These are phyloP conservation scores for Naganishia sp. DNA, from an alignment of 1,284 basidiomycete species.

Conservation along the genomic window DNA sequence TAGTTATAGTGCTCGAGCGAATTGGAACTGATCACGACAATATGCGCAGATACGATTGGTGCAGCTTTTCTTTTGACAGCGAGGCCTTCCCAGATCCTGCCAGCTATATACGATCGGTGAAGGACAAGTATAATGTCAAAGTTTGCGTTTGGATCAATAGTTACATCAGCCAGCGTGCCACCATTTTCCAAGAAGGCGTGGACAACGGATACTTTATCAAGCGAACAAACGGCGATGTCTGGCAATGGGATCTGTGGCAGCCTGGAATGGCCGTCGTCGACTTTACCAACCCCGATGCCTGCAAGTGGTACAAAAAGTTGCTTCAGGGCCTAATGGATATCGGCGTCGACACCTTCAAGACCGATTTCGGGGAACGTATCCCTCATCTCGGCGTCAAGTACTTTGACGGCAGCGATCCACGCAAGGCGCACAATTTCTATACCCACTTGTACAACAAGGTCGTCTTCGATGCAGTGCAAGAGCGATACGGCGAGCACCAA, in stretches of 20 bases:
- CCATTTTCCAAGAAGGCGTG: constrained; percentile 68
- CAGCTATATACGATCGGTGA: constrained; percentile 67
- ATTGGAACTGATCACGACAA: constrained; percentile 51
- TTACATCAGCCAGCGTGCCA: constrained; percentile 61
- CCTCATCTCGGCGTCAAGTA: constrained; percentile 65
- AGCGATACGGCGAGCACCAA: constrained; percentile 64
- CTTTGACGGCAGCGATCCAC: constrained; percentile 68
- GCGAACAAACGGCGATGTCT: constrained; percentile 66
- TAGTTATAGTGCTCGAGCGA: neutral
- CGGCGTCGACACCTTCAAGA: constrained; percentile 65
- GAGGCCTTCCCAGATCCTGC: constrained; percentile 72
- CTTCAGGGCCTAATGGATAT: constrained; percentile 65
- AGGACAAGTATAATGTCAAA: constrained; percentile 65
- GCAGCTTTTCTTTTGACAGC: constrained; percentile 73
- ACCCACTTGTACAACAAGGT: constrained; percentile 68
- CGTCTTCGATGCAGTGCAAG: constrained; percentile 65
- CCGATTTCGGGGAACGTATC: constrained; percentile 68
- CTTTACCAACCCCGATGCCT: constrained; percentile 67
- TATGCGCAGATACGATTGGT: constrained; percentile 80
- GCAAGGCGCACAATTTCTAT: constrained; percentile 62
- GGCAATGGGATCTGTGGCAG: constrained; percentile 79
- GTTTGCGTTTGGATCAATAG: constrained; percentile 67
- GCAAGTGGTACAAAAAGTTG: constrained; percentile 67
- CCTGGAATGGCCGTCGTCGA: constrained; percentile 69
- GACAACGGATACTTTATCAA: constrained; percentile 70